A percentile compares a stretch with the other conserved stretches of the same genome.
These are phyloP conservation scores for Mollisia scopiformis DNA, from an alignment of 2,329 filamentous ascomycete species.

Conservation along the genomic window DNA sequence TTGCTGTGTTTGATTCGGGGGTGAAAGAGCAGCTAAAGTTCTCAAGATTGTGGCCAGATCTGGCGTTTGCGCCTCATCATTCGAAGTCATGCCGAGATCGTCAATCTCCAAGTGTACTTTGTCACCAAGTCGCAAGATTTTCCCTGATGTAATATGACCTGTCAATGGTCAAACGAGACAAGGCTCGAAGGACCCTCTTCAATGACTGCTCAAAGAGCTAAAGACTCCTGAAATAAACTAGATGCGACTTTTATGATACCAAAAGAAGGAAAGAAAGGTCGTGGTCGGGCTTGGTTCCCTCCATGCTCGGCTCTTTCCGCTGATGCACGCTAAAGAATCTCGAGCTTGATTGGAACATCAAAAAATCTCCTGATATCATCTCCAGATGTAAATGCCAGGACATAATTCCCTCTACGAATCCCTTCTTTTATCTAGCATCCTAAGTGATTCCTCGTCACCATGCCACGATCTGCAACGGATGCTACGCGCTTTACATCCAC, in stretches of 20 bases:
- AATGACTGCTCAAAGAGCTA: background rate
- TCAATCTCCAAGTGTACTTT: background rate
- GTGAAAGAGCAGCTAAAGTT: slow-evolving; percentile 33
- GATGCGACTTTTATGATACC: background rate
- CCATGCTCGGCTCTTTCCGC: slow-evolving; percentile 22
- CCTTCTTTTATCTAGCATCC: background rate
- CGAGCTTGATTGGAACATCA: slow-evolving; percentile 17
- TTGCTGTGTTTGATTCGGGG: slow-evolving; percentile 23
- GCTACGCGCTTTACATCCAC: slow-evolving; percentile 79
- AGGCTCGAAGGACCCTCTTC: background rate
- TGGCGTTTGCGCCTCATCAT: slow-evolving; percentile 26
- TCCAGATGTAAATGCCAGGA: slow-evolving; percentile 25
- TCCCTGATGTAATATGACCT: background rate
- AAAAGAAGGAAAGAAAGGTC: background rate
- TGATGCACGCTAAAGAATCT: slow-evolving; percentile 23
- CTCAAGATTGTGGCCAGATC: slow-evolving; percentile 38
- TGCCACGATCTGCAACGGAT: slow-evolving; percentile 73
- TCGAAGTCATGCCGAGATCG: slow-evolving; percentile 25
- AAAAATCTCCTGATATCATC: slow-evolving; percentile 29
- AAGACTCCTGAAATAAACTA: background rate
- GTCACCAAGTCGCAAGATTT: background rate
- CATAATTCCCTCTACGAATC: slow-evolving; percentile 4
- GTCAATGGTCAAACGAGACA: background rate
- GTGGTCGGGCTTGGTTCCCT: no score
- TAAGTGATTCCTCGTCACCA: slow-evolving; percentile 21